phyloP scores from a whole-genome alignment of 176 grass and related monocot species.

The Phoenix dactylifera region DNA sequence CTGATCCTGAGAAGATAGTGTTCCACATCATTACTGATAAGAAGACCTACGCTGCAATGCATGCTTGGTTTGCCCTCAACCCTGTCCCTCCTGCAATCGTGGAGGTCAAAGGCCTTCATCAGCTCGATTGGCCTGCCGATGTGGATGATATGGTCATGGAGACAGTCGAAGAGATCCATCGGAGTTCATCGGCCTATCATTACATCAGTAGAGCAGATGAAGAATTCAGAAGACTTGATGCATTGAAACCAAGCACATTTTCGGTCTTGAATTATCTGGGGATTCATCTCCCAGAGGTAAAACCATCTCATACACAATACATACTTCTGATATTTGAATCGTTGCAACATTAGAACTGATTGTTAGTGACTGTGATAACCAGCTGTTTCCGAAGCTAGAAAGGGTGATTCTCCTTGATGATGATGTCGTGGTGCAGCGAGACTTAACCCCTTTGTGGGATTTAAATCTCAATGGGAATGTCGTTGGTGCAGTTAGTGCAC shows the following conservation, averaged over 20 bases:
- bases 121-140: slow-evolving; percentile 59
- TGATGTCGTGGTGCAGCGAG: slow-evolving; percentile 72
- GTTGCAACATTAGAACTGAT: background rate
- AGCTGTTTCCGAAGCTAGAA: slow-evolving; percentile 81
- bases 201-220: slow-evolving; percentile 16
- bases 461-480: slow-evolving; percentile 51
- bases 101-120: slow-evolving; percentile 86
- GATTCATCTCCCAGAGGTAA: slow-evolving; percentile 95
- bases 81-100: slow-evolving; percentile 45
- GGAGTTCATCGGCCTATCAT: slow-evolving; percentile 28
- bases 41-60: slow-evolving; percentile 79
- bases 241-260: slow-evolving; percentile 59
- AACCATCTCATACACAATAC: background rate
- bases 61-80: slow-evolving; percentile 90
- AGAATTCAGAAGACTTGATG: slow-evolving; percentile 34
- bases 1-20: slow-evolving; percentile 46
- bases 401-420: slow-evolving; percentile 73
- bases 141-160: slow-evolving; percentile 43
- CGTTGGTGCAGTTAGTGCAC: slow-evolving; percentile 51
- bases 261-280: slow-evolving; percentile 78
- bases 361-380: slow-evolving; percentile 4
- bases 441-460: slow-evolving; percentile 58
- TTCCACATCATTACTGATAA: slow-evolving; percentile 92
- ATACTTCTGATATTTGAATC: background rate
- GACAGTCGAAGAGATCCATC: slow-evolving; percentile 63